These are phyloP conservation scores for Microdochium bolleyi DNA, from an alignment of 2,329 filamentous ascomycete genomes.

Conservation along the genomic window DNA sequence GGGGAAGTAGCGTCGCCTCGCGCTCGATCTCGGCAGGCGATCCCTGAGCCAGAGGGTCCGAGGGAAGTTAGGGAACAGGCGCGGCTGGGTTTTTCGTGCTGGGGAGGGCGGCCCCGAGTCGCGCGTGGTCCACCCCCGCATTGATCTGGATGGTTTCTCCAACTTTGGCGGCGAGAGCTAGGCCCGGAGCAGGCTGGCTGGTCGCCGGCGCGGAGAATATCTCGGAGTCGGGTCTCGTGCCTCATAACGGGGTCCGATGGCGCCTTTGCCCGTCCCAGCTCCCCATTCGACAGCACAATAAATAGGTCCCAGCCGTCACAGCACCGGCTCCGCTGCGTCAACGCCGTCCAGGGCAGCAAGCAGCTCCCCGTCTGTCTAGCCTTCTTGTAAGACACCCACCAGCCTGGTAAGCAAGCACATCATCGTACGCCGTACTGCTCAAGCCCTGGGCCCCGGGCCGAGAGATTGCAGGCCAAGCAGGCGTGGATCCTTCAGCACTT, in stretches of 20 bases:
- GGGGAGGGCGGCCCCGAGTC: too few species aligned
- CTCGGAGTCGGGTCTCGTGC: slow-evolving; percentile 4
- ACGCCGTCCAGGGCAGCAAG: background rate
- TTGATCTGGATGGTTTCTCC: background rate
- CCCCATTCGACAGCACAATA: background rate
- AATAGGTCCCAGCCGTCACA: background rate
- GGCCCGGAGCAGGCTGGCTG: background rate
- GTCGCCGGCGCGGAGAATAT: slow-evolving; percentile 7
- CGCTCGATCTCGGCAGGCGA: background rate
- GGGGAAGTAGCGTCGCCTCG: background rate
- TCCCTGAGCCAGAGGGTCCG: too few species aligned
- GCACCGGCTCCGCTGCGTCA: background rate
- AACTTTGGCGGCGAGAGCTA: background rate
- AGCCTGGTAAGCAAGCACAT: too few species aligned
- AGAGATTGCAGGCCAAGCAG: too few species aligned
- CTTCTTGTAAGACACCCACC: background rate
- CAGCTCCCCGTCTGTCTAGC: background rate
- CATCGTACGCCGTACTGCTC: too few species aligned
- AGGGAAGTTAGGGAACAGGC: too few species aligned
- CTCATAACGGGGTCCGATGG: slow-evolving; percentile 6
- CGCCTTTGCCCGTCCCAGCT: slow-evolving; percentile 1
- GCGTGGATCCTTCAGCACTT: too few species aligned
- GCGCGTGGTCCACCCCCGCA: background rate
- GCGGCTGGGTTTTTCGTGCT: too few species aligned
- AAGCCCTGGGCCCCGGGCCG: too few species aligned